Evolutionary conservation across 345 rosid species (phyloP), one percentile per base, ranked within the genome.

Genomic region (Ailanthus altissimus): DNA sequence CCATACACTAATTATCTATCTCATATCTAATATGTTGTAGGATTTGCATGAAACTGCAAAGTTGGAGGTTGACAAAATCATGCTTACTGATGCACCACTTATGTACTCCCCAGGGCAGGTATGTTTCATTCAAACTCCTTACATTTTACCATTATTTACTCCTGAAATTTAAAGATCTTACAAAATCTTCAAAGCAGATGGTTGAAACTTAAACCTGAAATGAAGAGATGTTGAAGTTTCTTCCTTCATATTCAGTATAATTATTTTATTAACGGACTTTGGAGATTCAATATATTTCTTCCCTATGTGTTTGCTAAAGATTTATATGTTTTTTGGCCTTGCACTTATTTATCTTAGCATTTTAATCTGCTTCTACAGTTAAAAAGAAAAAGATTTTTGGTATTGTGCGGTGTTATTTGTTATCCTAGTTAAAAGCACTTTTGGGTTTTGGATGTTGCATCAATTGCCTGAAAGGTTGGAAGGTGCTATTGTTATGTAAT

Each of bases 21-120:
- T 79, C n/a, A 61, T 43, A 16, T 54, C 80, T 67, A 50, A 74
- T 82, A 67, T 70, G 78, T 32, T 77, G 80, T 79, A 93, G 98
- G 93, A 81, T 73, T 81, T 91, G 83, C 90, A 84, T 58, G 85
- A 84, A 77, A 86, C 84, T 74, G 97, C 97, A 45, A 87, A 77
- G 75, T 74, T 79, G 67, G 97, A 90, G 88, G 89, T 88, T 67
- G 99, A 93, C 83, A 91, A 85, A 86, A 83, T 90, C 70, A 91
- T 93, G 93, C 89, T 96, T 70, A 93, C 99, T 70, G 98, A 96
- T 85, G 97, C 97, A 74, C 92, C 97, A 15, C 97, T 91, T 82
- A 84, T 93, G 25, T 93, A 88, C 81, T 88, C 99, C 75, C 99
- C 98, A 23, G 99, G 97, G 72, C 98, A 91, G 98, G 98, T 96